A percentile compares a stretch with the other conserved stretches of the same genome.
phyloP scores from a whole-genome alignment of 805 yeast genomes.

The Jamesozyma jinghongensis region DNA sequence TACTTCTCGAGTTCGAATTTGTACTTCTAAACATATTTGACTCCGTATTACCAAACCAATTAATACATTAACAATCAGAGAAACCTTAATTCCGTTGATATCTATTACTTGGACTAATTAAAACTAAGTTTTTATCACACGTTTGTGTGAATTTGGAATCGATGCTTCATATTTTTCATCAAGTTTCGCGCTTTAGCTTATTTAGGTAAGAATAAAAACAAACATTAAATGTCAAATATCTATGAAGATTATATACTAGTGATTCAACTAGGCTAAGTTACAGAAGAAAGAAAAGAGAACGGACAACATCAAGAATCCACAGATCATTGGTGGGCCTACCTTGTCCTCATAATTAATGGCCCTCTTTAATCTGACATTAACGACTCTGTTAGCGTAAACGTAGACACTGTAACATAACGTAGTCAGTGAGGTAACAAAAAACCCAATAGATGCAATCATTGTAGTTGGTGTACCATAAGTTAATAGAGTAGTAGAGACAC shows the following conservation, averaged over 20 bases:
- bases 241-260: not conserved
- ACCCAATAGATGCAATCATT: slow-evolving; percentile 75
- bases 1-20: not conserved
- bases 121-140: too few species aligned
- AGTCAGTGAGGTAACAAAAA: slow-evolving; percentile 68
- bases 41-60: not conserved
- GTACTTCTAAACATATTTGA: not conserved
- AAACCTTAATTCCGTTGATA: too few species aligned
- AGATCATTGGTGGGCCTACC: slow-evolving; percentile 78
- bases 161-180: not conserved
- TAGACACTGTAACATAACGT: slow-evolving; percentile 65
- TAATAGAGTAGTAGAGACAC: slow-evolving; percentile 77
- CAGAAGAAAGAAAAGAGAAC: slow-evolving; percentile 52
- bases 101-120: too few species aligned
- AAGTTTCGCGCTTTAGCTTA: not conserved
- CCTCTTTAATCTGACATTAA: slow-evolving; percentile 71
- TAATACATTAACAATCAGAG: too few species aligned
- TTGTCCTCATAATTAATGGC: slow-evolving; percentile 82
- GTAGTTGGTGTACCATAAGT: slow-evolving; percentile 75
- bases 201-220: too few species aligned
- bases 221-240: too few species aligned
- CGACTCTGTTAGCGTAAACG: slow-evolving; percentile 72
- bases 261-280: slow-evolving; percentile 10
- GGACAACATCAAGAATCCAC: slow-evolving; percentile 63
- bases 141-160: too few species aligned